A percentile compares a stretch with the other conserved stretches of the same genome.
Evolutionary conservation across 495 filamentous ascomycete species (phyloP).

Genomic region (Aspergillus egyptiacus): DNA sequence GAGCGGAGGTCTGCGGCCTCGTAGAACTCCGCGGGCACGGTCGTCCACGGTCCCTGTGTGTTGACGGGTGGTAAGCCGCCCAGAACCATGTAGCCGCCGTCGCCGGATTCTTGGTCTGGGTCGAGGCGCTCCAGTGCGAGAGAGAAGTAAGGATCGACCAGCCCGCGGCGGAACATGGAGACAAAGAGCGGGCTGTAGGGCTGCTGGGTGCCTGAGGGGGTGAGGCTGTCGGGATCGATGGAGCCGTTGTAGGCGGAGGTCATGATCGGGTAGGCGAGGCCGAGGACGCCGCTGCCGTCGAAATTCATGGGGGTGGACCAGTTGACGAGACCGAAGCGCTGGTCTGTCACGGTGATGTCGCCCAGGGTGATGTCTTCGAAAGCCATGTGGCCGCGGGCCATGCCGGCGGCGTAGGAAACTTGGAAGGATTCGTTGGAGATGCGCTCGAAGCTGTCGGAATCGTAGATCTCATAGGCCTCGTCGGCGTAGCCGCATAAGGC

Average conservation of each 20-base stretch:
- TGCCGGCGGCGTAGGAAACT: constrained; percentile 53
- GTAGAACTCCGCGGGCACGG: constrained; percentile 23
- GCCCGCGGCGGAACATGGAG: constrained; percentile 48
- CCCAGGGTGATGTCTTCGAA: constrained; percentile 51
- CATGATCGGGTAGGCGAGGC: constrained; percentile 54
- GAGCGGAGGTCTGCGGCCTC: constrained; percentile 11
- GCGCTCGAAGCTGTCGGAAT: constrained; percentile 28
- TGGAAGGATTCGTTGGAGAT: constrained; percentile 49
- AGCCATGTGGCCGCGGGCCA: constrained; percentile 51
- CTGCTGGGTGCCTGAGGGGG: constrained; percentile 23
- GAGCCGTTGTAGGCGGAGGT: constrained; percentile 26
- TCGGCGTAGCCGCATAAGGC: constrained; percentile 36
- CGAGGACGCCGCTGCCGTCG: constrained; percentile 48
- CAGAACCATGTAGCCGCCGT: constrained; percentile 26
- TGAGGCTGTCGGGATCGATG: constrained; percentile 25
- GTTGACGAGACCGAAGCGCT: constrained; percentile 50
- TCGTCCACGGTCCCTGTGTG: constrained; percentile 13
- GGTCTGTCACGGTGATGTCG: constrained; percentile 45
- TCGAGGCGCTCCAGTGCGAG: constrained; percentile 26
- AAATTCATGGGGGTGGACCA: constrained; percentile 44
- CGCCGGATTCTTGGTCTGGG: constrained; percentile 10
- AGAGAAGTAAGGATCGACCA: constrained; percentile 50
- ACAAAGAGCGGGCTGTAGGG: constrained; percentile 54
- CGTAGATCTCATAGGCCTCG: not conserved
- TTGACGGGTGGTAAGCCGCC: constrained; percentile 20